phyloP scores from a whole-genome alignment of 1,284 basidiomycete genomes.

The Fistulina hepatica region DNA sequence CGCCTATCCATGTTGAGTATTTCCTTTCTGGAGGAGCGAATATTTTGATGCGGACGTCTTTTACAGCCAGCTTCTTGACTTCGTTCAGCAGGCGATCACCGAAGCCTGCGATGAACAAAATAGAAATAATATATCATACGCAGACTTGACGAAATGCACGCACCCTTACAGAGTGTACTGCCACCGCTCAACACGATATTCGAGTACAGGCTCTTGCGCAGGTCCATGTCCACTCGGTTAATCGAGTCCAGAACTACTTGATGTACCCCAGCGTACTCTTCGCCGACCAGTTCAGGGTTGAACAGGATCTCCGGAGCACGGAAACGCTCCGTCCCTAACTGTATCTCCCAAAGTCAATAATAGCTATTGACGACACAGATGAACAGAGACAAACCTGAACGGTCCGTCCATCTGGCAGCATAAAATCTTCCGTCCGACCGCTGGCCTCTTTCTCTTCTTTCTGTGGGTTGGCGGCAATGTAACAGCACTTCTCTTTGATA shows the following conservation, averaged over 20 bases:
- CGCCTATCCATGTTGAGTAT: conserved; percentile 99
- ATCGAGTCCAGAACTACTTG: conserved; percentile 91
- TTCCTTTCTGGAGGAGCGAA: conserved; percentile 99
- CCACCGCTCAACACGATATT: conserved; percentile 97
- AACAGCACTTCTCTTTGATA: conserved; percentile 98
- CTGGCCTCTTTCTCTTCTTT: conserved; percentile 92
- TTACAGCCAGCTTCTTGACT: conserved; percentile 92
- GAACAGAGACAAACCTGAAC: conserved; percentile 55
- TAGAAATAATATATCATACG: conserved; percentile 7
- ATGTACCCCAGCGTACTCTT: conserved; percentile 95
- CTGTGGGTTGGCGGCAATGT: conserved; percentile 80
- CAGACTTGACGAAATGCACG: conserved; percentile 16
- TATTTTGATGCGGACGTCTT: conserved; percentile 98
- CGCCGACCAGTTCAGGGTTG: conserved; percentile 93
- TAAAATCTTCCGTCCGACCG: conserved; percentile 81
- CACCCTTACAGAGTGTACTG: conserved; percentile 88
- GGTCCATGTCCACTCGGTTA: conserved; percentile 77
- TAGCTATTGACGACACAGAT: conserved; percentile 6
- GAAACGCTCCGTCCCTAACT: conserved; percentile 94
- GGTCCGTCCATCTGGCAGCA: conserved; percentile 90
- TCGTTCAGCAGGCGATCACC: conserved; percentile 93
- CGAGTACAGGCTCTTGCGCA: conserved; percentile 90
- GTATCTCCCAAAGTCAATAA: conserved; percentile 10
- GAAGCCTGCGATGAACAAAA: conserved; percentile 55
- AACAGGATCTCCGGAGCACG: conserved; percentile 97